Conservation (phyloP, 2,329 filamentous ascomycete species). For the Helotiales sp. region DNA sequence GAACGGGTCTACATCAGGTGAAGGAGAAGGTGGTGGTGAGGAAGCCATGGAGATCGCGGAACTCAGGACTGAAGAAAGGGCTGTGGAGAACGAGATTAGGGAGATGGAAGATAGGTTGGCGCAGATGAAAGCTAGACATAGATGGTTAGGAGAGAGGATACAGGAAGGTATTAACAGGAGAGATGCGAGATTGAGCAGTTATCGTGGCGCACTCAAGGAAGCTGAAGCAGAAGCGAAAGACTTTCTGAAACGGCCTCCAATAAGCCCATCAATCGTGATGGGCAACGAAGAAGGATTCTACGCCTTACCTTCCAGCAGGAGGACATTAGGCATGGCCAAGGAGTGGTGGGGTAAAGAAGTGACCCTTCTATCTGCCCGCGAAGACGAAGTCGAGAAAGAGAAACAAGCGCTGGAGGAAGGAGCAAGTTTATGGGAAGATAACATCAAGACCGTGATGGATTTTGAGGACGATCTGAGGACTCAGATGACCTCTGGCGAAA, state of each 20-base stretch:
- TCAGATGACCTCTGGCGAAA: constrained; percentile 47
- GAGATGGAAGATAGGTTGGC: constrained; percentile 64
- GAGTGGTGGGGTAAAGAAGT: constrained; percentile 71
- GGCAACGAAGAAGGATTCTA: constrained; percentile 48
- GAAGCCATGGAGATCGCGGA: constrained; percentile 59
- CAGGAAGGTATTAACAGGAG: constrained; percentile 63
- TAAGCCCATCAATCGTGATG: constrained; percentile 23
- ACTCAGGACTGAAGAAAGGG: constrained; percentile 54
- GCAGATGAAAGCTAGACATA: constrained; percentile 58
- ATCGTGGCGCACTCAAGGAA: constrained; percentile 64
- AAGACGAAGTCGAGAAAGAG: constrained; percentile 59
- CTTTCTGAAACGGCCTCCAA: constrained; percentile 59
- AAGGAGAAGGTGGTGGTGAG: constrained; percentile 46
- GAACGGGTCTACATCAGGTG: constrained; percentile 49
- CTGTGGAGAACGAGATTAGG: constrained; percentile 62
- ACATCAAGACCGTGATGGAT: constrained; percentile 56
- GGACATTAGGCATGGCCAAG: constrained; percentile 69
- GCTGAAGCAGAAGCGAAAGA: constrained; percentile 61
- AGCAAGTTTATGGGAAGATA: constrained; percentile 63
- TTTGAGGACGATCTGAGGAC: constrained; percentile 66
- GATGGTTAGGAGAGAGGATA: constrained; percentile 59
- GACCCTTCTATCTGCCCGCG: constrained; percentile 53
- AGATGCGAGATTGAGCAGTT: constrained; percentile 72
- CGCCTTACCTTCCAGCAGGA: constrained; percentile 59
- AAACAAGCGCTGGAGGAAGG: constrained; percentile 67